Evolutionary conservation across 345 rosid species (phyloP), one percentile per base, ranked within the genome.

Genomic region (Citrus trifoliata): DNA sequence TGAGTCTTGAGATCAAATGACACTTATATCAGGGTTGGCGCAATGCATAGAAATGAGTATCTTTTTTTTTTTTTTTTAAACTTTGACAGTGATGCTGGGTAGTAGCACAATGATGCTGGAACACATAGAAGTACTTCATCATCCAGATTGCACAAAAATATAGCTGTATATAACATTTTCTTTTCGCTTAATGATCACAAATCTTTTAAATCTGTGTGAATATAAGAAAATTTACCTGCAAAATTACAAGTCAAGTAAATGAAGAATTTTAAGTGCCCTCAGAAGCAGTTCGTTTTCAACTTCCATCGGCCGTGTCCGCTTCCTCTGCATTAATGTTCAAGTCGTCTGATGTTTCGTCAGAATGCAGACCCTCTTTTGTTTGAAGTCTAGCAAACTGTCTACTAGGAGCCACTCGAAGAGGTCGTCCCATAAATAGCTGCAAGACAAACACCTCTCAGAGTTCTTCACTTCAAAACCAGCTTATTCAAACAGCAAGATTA

Each of bases 361-460:
- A 75, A 75, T 78, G 89, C 58, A 82, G 74, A 77, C 79, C 78
- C 67, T 88, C 90, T 79, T 86, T 79, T 77, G 81, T 82, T 77
- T 66, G 85, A 76, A 81, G 73, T 82, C 88, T 92, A 62, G 89
- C 91, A 82, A 94, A 92, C 79, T 90, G 98, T 88, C 82, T 86
- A 86, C 98, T 87, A 18, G 87, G 89, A 69, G 90, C 90, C 67
- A 92, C 87, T 80, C 95, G 83, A 73, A 94, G 72, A 67, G 89
- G 92, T 71, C 95, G 88, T 79, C 94, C 97, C 89, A 85, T 85
- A 48, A 94, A 88, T 25, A 73, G 80, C 98, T 94, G 87, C 73
- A 79, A 68, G 40, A 30, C 24, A 77, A 74, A n/a, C 35, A 30
- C 35, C 69, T 53, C 30, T 67, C 65, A 78, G n/a, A 35, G 70